These are phyloP conservation scores for Panicum miliaceum DNA, from an alignment of 176 grass and related monocot genomes.

Conservation along the genomic window DNA sequence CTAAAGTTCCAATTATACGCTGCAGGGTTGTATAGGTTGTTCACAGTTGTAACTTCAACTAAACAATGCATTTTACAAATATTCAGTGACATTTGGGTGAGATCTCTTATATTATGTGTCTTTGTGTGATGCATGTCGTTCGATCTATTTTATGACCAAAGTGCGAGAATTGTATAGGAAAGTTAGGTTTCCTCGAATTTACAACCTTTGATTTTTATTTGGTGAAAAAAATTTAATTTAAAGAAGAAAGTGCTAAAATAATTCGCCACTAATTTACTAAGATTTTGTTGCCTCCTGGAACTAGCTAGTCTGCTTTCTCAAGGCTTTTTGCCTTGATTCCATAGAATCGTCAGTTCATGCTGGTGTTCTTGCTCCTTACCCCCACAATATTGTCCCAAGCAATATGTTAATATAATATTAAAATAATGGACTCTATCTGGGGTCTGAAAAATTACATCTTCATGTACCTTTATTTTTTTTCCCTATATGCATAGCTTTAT, in stretches of 20 bases:
- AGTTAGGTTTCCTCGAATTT: background rate
- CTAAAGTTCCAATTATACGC: background rate
- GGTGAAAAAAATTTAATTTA: background rate
- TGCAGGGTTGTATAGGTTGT: background rate
- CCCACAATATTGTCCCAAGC: background rate
- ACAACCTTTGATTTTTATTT: background rate
- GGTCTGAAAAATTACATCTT: background rate
- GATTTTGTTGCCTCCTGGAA: background rate
- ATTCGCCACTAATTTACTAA: background rate
- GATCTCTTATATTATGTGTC: background rate
- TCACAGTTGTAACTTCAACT: constrained; percentile 2
- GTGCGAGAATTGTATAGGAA: background rate
- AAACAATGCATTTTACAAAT: background rate
- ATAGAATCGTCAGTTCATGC: background rate
- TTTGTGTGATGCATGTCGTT: background rate
- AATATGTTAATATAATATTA: background rate
- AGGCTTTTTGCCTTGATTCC: background rate
- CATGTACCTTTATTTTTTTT: no score
- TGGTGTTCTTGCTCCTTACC: background rate
- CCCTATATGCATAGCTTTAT: background rate
- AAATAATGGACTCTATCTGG: background rate
- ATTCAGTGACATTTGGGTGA: background rate
- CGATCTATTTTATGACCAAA: background rate
- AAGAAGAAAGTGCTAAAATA: background rate
- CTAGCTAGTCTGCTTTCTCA: background rate